Base-by-base conservation (phyloP, 768 basidiomycete species). In the Hemileccinum rubropunctum region DNA sequence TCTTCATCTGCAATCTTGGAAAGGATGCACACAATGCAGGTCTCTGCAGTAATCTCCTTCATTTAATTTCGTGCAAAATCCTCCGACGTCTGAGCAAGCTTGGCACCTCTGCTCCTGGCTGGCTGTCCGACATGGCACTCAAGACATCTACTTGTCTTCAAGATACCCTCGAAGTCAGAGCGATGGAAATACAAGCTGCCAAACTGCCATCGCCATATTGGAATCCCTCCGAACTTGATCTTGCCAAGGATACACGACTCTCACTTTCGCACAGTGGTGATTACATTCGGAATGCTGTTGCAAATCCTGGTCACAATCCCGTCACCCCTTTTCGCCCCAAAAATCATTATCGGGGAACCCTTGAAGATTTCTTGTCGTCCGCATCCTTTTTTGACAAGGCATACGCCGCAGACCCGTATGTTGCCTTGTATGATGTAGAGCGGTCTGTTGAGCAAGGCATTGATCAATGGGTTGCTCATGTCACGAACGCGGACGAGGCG, bases 371-470 rank as follows among this genome's bases (percentile, higher is more conserved):
- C 14, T 20, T 63, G 34, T 63, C 36, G 2, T 20, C 51, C 17
- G 40, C 27, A 9, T 15, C 17, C 11, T 53, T 57, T 34, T 53
- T 53, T 42, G 18, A 32, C 4, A 13, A 17, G 11, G 47, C 45
- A 10, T 53, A 41, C 23, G 1, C 8, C 18, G 18, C 20, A 0
- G 47, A 58, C 5, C 50, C 57, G 18, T 34, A 28, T 42, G 2
- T 56, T 4, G 53, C 63, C 1, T 58, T 76, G 0, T 64, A 55
- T 12, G 74, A 76, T 41, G 63, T 77, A 9, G 73, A 77, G 50
- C 42, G 37, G 13, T 50, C 61, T 6, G 61, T 75, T 38, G 52
- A 64, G 35, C 52, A 64, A 3, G 49, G 51, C 14, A 52, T 77
- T 3, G 64, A 68, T 23, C 44, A 40, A 18, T 75, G 73, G 72